Conservation (phyloP, 805 yeast genomes). For the Blastobotrys americana region DNA sequence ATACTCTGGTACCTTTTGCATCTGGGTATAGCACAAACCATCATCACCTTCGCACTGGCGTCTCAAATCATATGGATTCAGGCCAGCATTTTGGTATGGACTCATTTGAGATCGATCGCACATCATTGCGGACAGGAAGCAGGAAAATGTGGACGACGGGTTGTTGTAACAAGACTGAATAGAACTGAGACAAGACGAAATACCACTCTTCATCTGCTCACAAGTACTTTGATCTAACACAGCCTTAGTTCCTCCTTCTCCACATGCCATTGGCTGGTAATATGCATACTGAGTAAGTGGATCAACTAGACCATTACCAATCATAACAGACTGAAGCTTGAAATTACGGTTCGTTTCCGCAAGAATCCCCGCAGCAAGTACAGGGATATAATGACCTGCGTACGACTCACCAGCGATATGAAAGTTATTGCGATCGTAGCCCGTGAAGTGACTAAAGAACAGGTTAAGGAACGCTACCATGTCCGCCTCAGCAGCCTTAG, state of each 20-base stretch:
- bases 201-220: slow-evolving; percentile 50
- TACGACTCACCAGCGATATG: slow-evolving; percentile 92
- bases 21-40: slow-evolving; percentile 46
- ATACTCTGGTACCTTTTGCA: slow-evolving; percentile 44
- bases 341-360: slow-evolving; percentile 43
- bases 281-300: slow-evolving; percentile 69
- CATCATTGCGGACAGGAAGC: slow-evolving; percentile 79
- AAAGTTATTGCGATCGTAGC: slow-evolving; percentile 50
- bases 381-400: slow-evolving; percentile 93
- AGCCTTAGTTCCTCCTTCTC: slow-evolving; percentile 70
- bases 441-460: slow-evolving; percentile 79
- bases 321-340: slow-evolving; percentile 69
- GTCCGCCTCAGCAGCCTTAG: slow-evolving; percentile 81
- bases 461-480: slow-evolving; percentile 76
- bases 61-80: slow-evolving; percentile 61
- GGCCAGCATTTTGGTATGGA: slow-evolving; percentile 54
- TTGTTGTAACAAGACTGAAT: slow-evolving; percentile 61
- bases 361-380: slow-evolving; percentile 51
- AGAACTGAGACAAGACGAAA: slow-evolving; percentile 58
- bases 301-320: slow-evolving; percentile 92
- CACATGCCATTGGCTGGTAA: slow-evolving; percentile 93
- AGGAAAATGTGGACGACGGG: slow-evolving; percentile 55
- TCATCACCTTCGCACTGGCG: slow-evolving; percentile 49
- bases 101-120: slow-evolving; percentile 63
- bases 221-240: slow-evolving; percentile 65